Evolutionary conservation across 1,284 basidiomycete genomes (phyloP), one percentile per base, ranked within the genome.

Genomic region (Boletus hoseneyae): DNA sequence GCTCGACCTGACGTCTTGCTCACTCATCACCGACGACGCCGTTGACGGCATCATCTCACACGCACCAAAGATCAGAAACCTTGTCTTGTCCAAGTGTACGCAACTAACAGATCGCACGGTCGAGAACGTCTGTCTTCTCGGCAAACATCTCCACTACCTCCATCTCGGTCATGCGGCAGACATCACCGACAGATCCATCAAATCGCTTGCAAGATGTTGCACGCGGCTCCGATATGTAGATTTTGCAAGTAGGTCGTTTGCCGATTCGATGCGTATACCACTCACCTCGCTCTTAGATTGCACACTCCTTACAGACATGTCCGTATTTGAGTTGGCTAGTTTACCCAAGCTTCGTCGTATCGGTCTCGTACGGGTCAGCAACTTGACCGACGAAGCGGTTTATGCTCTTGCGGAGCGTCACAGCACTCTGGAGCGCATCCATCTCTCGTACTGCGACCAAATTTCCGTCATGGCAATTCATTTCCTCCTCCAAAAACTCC

Each of bases 401-500:
- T 91, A 90, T 61, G 80, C 93, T 1, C 79, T 99, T 9, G 91
- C 86, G 4, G 85, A 90, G 50, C 79, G 86, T 13, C 82, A 89
- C 57, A 79, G 83, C 34, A 91, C 92, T 2, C 78, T 99, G 19
- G 97, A 99, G 65, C 85, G 97, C 32, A 93, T 99, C 29, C 97
- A 99, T 68, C 75, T 99, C 21, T 97, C 93, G 2, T 99, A 98
- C 68, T 99, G 97, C 70, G 93, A 97, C 63, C 92, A 97, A 60
- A 89, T 99, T 53, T 85, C 89, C 5, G 90, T 98, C 54, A 82
- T 87, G 67, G 94, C 94, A 12, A 83, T 99, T 45, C 90, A 96
- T 60, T 93, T 88, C 70, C 79, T 99, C 34, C 78, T 99, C 42
- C 87, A 92, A 66, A 84, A 89, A 60, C 78, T 99, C 16, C 82